Conservation (phyloP, 2,329 filamentous ascomycete genomes). For the Trichoderma endophyticum region DNA sequence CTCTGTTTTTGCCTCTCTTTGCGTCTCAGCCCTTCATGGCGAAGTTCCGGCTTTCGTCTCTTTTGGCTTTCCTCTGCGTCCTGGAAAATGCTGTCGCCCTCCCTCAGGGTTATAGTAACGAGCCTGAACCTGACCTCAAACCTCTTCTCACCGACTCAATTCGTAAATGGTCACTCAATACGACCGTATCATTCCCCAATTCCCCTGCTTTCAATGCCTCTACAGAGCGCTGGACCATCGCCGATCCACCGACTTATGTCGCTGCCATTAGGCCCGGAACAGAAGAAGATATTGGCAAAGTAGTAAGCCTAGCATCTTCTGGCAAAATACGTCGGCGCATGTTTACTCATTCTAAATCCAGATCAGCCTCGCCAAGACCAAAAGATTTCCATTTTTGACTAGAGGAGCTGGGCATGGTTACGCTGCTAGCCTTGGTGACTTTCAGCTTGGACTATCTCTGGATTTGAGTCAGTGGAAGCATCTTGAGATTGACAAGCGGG, state of each 20-base stretch:
- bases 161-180: not conserved
- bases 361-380: not conserved
- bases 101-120: not conserved
- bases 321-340: too few species aligned
- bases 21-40: not conserved
- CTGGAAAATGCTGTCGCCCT: not conserved
- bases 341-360: not conserved
- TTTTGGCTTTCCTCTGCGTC: not conserved
- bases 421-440: not conserved
- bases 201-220: not conserved
- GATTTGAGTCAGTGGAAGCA: conserved; percentile 2
- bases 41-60: not conserved
- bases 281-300: not conserved
- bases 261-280: not conserved
- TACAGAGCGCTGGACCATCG: not conserved
- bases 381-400: not conserved
- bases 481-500: not conserved
- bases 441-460: not conserved
- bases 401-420: conserved; percentile 3
- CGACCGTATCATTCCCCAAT: not conserved
- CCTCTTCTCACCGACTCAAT: not conserved
- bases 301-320: not conserved
- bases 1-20: not conserved
- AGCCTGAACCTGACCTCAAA: not conserved
- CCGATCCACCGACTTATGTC: not conserved